Base-by-base conservation (phyloP, 2,329 filamentous ascomycete genomes). In the Colletotrichum gigasporum region DNA sequence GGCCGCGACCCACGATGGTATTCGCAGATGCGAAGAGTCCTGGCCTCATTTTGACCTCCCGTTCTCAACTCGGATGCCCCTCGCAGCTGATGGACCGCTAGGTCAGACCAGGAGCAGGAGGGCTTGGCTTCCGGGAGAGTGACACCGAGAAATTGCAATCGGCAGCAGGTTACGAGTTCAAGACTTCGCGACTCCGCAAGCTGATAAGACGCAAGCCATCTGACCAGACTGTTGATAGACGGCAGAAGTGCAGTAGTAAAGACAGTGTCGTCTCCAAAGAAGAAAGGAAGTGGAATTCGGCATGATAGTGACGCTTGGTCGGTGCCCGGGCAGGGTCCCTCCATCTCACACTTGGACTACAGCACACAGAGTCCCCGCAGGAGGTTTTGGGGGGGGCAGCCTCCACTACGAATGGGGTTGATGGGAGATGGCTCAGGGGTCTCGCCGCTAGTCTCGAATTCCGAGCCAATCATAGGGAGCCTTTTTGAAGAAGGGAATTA, bases 381-480 rank as follows among this genome's bases (percentile, higher is more conserved):
- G 22, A 37, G 22, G 14, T 8, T 44, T 56, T n/a, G n/a, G n/a
- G n/a, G n/a, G 32, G 50, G 48, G 48, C 32, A 34, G 30, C 53
- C 39, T 44, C 51, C 42, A 47, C 58, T 26, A 16, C 10, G 7
- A 35, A 59, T 30, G 24, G 35, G 22, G 34, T 34, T 34, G 14
- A 45, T 14, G 39, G 26, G 39, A 34, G 20, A n/a, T 35, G 47
- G 30, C 41, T 41, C 55, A 60, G 60, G 60, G 60, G 55, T 53
- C 12, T 9, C 8, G 14, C 14, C 26, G 6, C 18, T 53, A 53
- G 47, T 16, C 28, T 26, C n/a, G 2, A 16, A 4, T 2, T 26
- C 28, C n/a, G 14, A 5, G 4, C 55, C 61, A 63, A 63, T 63
- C 47, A 60, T 1, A 45, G 18, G 2, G 2, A 10, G 12, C 30